Base-by-base conservation (phyloP, 805 yeast genomes). In the Ogataea dorogensis region DNA sequence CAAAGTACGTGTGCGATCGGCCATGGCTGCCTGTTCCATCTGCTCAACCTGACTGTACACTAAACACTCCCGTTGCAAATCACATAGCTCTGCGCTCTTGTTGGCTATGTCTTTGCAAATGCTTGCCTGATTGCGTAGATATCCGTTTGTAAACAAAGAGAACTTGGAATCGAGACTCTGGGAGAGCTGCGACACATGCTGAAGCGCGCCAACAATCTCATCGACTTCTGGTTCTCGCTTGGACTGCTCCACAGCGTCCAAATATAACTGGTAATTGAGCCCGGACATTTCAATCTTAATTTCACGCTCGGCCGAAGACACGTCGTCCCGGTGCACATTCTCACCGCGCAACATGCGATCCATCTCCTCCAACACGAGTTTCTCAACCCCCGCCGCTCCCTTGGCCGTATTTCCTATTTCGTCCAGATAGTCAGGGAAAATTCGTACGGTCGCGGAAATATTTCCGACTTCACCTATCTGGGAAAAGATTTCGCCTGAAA, bases 141-240 rank as follows among this genome's bases (percentile, higher is more conserved):
- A 65, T 0, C 68, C 70, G n/a, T 54, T 62, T 10, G 61, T 49
- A 25, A 54, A 36, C 4, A 51, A 18, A 3, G 36, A 30, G 20
- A 63, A 44, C 26, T 56, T 59, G 28, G 54, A 49, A 33, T 65
- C 70, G 15, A 55, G 47, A 24, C 47, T 52, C 25, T 55, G 50
- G 5, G 64, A 52, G 7, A 43, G 44, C 7, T 41, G 18, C 2
- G 51, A 43, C 11, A 48, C 39, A 3, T 37, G 25, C 20, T 40
- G 34, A 28, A 50, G 36, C 7, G 32, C 28, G 18, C 39, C 41
- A 14, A 49, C 37, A 24, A 45, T 24, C 14, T 32, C 39, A 12
- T 20, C 34, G 9, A 28, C 38, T 4, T 51, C 24, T 52, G 50
- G 12, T 51, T 44, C 10, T 8, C 10, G 11, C 6, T 3, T 4